Conservation (phyloP, 2,329 filamentous ascomycete genomes). For the Epichloe coenophiala region DNA sequence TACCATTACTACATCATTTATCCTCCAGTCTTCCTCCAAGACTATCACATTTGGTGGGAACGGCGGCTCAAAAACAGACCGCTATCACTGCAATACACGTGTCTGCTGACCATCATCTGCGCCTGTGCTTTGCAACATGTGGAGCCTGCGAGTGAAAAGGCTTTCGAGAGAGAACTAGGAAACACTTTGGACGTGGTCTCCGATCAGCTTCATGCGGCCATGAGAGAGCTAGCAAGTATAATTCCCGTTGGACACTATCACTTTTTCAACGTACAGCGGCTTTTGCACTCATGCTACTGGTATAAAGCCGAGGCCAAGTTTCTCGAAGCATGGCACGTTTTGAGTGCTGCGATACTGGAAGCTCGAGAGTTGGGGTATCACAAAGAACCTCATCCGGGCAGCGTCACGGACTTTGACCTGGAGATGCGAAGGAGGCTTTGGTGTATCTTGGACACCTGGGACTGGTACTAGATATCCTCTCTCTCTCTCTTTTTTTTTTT, state of each 20-base stretch:
- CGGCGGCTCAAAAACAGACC: constrained; percentile 8
- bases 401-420: constrained; percentile 15
- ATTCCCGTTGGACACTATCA: constrained; percentile 17
- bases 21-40: constrained; percentile 14
- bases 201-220: constrained; percentile 13
- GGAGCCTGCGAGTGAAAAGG: constrained; percentile 9
- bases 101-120: constrained; percentile 16
- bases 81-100: constrained; percentile 16
- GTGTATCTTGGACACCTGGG: constrained; percentile 21
- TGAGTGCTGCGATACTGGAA: constrained; percentile 18
- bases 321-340: constrained; percentile 18
- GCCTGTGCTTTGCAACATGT: constrained; percentile 17
- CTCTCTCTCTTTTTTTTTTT: no score
- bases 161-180: constrained; percentile 11
- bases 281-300: constrained; percentile 20
- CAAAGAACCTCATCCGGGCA: constrained; percentile 8
- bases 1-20: constrained; percentile 22
- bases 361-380: constrained; percentile 17
- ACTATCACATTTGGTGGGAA: constrained; percentile 20
- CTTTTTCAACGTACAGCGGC: constrained; percentile 15
- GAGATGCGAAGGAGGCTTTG: constrained; percentile 19
- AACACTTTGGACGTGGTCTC: constrained; percentile 10
- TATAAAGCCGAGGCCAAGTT: constrained; percentile 20
- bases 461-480: constrained; percentile 15
- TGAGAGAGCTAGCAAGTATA: constrained; percentile 13